These are phyloP conservation scores for Aspergillus awamori DNA, from an alignment of 2,329 filamentous ascomycete species.

Conservation along the genomic window DNA sequence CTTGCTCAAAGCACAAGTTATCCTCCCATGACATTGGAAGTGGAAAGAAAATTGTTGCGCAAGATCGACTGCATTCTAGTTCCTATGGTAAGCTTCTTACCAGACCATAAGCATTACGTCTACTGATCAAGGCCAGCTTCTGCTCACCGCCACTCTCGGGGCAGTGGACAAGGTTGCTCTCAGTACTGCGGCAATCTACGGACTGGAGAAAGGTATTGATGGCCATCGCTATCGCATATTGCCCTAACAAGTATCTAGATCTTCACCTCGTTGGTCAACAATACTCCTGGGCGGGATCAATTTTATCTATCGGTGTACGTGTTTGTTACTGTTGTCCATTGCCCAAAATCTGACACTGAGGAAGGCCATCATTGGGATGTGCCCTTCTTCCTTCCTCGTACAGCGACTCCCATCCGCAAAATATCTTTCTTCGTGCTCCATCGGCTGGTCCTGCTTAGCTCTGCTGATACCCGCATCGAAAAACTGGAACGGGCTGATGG, in stretches of 20 bases:
- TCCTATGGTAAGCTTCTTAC: slow-evolving; percentile 52
- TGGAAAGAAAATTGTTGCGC: slow-evolving; percentile 41
- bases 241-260: slow-evolving; percentile 33
- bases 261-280: slow-evolving; percentile 53
- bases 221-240: neutral
- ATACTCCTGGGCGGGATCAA: slow-evolving; percentile 53
- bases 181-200: slow-evolving; percentile 56
- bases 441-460: slow-evolving; percentile 54
- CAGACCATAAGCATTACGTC: no score
- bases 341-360: no score
- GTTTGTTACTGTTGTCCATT: no score
- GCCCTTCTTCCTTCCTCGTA: slow-evolving; percentile 45
- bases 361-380: slow-evolving; percentile 51
- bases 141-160: slow-evolving; percentile 32
- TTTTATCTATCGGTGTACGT: slow-evolving; percentile 29
- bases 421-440: slow-evolving; percentile 56
- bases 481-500: slow-evolving; percentile 50
- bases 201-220: slow-evolving; percentile 34
- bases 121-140: slow-evolving; percentile 18
- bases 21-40: slow-evolving; percentile 25
- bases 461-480: slow-evolving; percentile 54
- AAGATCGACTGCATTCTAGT: slow-evolving; percentile 61
- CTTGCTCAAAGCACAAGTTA: slow-evolving; percentile 24
- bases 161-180: slow-evolving; percentile 35
- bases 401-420: slow-evolving; percentile 54